Evolutionary conservation across 1,139 yeast species (phyloP).

Genomic region (Hanseniaspora uvarum): DNA sequence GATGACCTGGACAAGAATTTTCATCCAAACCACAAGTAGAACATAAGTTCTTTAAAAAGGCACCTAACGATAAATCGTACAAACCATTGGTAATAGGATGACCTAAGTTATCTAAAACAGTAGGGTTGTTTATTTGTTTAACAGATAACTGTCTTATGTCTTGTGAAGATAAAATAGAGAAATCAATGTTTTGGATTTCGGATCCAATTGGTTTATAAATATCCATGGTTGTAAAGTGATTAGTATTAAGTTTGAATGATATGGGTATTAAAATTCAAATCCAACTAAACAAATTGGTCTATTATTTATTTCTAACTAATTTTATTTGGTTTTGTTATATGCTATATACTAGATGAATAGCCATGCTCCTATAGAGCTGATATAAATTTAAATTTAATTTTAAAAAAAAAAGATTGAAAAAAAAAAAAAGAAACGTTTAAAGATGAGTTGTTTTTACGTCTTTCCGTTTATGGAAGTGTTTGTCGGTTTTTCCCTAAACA

Average conservation of each 20-base stretch:
- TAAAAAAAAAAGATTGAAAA: neutral
- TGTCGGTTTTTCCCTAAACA: neutral
- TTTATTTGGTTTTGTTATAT: neutral
- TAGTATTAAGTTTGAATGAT: neutral
- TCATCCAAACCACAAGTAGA: conserved; percentile 95
- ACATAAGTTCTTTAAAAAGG: conserved; percentile 79
- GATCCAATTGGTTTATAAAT: conserved; percentile 93
- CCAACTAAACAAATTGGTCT: no score
- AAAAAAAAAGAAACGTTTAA: neutral
- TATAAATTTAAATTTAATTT: no score
- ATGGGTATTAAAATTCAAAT: neutral
- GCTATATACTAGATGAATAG: no score
- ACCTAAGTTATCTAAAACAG: conserved; percentile 87
- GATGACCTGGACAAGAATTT: conserved; percentile 93
- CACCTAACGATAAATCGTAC: conserved; percentile 89
- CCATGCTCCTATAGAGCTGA: no score
- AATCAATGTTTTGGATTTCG: conserved; percentile 84
- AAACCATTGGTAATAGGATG: conserved; percentile 92
- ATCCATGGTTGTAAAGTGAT: conserved; percentile 47
- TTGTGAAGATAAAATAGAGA: conserved; percentile 69
- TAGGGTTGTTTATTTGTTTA: conserved; percentile 89
- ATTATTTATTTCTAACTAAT: neutral
- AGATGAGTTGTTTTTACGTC: neutral
- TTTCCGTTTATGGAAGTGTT: neutral
- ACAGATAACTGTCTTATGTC: conserved; percentile 84